Conservation (phyloP, 2,329 filamentous ascomycete genomes). For the Fusarium phyllophilum region DNA sequence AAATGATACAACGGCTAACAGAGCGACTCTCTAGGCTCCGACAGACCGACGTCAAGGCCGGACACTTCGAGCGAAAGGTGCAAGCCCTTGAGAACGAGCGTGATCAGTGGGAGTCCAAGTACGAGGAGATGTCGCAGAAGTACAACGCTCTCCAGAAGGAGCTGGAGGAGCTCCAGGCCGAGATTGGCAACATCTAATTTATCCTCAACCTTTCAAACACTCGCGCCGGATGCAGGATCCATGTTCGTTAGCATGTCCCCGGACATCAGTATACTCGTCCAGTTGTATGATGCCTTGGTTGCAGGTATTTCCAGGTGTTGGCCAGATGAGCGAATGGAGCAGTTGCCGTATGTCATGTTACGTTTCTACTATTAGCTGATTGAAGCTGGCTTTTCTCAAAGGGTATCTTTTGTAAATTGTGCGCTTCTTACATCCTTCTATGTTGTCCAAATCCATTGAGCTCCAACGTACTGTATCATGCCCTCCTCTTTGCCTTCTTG, state of each 20-base stretch:
- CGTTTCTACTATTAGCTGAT: conserved; percentile 47
- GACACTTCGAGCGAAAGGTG: conserved; percentile 99
- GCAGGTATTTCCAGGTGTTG: conserved; percentile 41
- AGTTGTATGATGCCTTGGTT: conserved; percentile 35
- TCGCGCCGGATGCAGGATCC: conserved; percentile 33
- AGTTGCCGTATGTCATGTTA: conserved; percentile 48
- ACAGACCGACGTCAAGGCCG: conserved; percentile 98
- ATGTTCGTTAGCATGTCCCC: conserved; percentile 31
- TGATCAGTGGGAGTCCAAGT: conserved; percentile 96
- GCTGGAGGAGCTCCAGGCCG: conserved; percentile 86
- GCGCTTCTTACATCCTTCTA: conserved; percentile 30
- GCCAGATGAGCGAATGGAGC: conserved; percentile 44
- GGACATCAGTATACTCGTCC: conserved; percentile 34
- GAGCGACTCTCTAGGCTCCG: conserved; percentile 74
- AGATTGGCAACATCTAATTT: conserved; percentile 90
- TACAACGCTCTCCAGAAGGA: conserved; percentile 86
- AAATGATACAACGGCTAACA: conserved; percentile 27
- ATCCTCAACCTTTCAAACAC: conserved; percentile 23
- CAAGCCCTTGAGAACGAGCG: conserved; percentile 92
- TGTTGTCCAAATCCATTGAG: conserved; percentile 17
- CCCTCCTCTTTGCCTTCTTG: conserved; percentile 55
- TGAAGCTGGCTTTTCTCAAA: conserved; percentile 42
- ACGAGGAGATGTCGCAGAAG: conserved; percentile 97
- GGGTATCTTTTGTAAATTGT: conserved; percentile 48
- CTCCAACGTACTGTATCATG: conserved; percentile 5